Conservation (phyloP, 1,284 basidiomycete genomes). For the Fistulinella cinereoalba region DNA sequence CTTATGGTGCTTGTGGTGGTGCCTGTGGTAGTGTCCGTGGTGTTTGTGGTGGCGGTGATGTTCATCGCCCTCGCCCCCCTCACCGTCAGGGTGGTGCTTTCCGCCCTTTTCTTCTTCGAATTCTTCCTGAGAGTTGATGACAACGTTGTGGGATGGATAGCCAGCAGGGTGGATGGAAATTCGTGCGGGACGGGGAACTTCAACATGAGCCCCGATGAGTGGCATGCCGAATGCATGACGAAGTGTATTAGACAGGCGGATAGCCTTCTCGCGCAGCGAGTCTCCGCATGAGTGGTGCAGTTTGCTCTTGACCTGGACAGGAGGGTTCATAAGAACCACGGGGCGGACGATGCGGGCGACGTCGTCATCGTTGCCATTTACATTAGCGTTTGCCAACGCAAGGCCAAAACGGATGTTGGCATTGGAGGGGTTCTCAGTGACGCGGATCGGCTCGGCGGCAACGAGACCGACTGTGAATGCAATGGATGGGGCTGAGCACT, state of each 20-base stretch:
- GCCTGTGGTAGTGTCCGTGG: slow-evolving; percentile 21
- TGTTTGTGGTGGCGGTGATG: slow-evolving; percentile 1
- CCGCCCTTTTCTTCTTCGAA: slow-evolving; percentile 13
- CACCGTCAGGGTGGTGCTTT: slow-evolving; percentile 15
- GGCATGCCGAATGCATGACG: slow-evolving; percentile 33
- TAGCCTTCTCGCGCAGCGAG: slow-evolving; percentile 35
- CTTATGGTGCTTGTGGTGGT: slow-evolving; percentile 31
- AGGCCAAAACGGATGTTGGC: slow-evolving; percentile 34
- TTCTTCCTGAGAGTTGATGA: slow-evolving; percentile 3
- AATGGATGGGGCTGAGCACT: neutral
- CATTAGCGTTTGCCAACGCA: slow-evolving; percentile 32
- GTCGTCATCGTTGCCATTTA: slow-evolving; percentile 33
- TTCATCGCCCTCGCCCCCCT: slow-evolving; percentile 24
- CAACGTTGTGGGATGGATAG: slow-evolving; percentile 7
- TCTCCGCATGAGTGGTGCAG: slow-evolving; percentile 27
- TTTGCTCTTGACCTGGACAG: slow-evolving; percentile 8
- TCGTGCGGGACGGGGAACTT: slow-evolving; percentile 2
- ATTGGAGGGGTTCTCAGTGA: slow-evolving; percentile 23
- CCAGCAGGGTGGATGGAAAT: slow-evolving; percentile 20
- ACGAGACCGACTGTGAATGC: slow-evolving; percentile 20
- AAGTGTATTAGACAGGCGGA: slow-evolving; percentile 31
- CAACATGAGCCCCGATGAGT: slow-evolving; percentile 18
- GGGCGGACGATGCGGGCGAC: slow-evolving; percentile 27
- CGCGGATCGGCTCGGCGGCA: slow-evolving; percentile 28
- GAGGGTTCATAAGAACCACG: slow-evolving; percentile 1